phyloP scores from a whole-genome alignment of 1,139 yeast species.

The Meyerozyma guilliermondii region DNA sequence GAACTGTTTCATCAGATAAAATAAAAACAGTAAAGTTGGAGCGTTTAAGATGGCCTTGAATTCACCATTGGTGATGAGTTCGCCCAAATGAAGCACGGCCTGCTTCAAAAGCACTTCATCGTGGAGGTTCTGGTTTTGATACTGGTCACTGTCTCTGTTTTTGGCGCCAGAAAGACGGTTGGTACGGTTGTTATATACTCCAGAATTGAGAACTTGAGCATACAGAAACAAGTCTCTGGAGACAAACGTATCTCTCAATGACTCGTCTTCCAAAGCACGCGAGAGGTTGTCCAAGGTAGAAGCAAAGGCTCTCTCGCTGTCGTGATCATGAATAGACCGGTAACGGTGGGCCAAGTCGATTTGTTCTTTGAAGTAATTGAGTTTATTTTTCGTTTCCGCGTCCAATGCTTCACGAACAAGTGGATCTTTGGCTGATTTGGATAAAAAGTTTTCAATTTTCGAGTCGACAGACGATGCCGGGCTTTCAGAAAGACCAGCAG shows the following conservation, averaged over 20 bases:
- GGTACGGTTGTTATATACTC: conserved; percentile 27
- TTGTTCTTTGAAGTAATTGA: conserved; percentile 25
- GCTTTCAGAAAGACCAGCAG: conserved; percentile 2
- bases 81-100: conserved; percentile 31
- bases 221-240: conserved; percentile 24
- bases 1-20: conserved; percentile 34
- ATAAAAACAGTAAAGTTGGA: conserved; percentile 17
- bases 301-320: conserved; percentile 17
- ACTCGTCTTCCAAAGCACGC: conserved; percentile 22
- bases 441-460: conserved; percentile 13
- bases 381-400: conserved; percentile 17
- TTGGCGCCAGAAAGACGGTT: conserved; percentile 25
- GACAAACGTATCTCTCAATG: conserved; percentile 20
- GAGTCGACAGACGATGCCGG: conserved; percentile 2
- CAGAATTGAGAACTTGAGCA: conserved; percentile 21
- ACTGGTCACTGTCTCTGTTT: conserved; percentile 40
- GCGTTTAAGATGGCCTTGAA: conserved; percentile 18
- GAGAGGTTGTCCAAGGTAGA: conserved; percentile 15
- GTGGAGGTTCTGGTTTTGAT: conserved; percentile 18
- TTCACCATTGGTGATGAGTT: conserved; percentile 28
- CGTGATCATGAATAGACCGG: conserved; percentile 11
- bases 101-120: conserved; percentile 29
- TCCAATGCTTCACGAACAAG: conserved; percentile 16
- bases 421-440: conserved; percentile 20
- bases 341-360: conserved; percentile 18